Conservation (phyloP, 768 basidiomycete genomes). For the Boletus barrowsii region DNA sequence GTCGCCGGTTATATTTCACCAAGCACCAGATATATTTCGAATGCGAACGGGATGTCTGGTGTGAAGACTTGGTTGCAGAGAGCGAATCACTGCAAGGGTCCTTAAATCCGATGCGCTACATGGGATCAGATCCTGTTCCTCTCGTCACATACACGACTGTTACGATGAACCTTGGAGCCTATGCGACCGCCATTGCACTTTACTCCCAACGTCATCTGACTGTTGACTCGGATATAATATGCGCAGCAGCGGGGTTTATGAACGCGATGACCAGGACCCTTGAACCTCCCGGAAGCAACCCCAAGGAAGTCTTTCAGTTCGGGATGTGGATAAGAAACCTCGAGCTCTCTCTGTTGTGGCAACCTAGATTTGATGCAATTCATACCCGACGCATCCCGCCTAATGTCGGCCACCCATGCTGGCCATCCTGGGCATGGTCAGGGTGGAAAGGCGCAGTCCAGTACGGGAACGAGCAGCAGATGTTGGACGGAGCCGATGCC, state of each 20-base stretch:
- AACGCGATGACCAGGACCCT: conserved; percentile 1
- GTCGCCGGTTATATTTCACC: conserved; percentile 21
- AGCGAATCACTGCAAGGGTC: neutral
- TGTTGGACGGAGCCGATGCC: neutral
- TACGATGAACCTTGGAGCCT: conserved; percentile 1
- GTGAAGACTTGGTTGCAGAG: conserved; percentile 23
- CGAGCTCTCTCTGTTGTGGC: conserved; percentile 20
- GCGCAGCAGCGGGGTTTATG: conserved; percentile 6
- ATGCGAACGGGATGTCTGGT: conserved; percentile 20
- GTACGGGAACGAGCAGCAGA: conserved; percentile 1
- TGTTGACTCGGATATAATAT: conserved; percentile 13
- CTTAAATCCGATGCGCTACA: conserved; percentile 7
- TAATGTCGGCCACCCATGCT: neutral
- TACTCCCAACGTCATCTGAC: conserved; percentile 15
- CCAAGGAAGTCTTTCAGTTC: neutral
- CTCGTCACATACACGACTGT: neutral
- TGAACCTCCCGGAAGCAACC: neutral
- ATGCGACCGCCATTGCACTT: conserved; percentile 4
- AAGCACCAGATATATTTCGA: conserved; percentile 21
- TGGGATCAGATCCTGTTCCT: neutral
- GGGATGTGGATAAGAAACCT: conserved; percentile 7
- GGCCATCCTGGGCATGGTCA: conserved; percentile 28
- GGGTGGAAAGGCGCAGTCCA: conserved; percentile 22
- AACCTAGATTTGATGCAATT: conserved; percentile 12
- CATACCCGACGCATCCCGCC: conserved; percentile 7